These are phyloP conservation scores for Chaetomium tenue DNA, from an alignment of 495 filamentous ascomycete species.

Conservation along the genomic window DNA sequence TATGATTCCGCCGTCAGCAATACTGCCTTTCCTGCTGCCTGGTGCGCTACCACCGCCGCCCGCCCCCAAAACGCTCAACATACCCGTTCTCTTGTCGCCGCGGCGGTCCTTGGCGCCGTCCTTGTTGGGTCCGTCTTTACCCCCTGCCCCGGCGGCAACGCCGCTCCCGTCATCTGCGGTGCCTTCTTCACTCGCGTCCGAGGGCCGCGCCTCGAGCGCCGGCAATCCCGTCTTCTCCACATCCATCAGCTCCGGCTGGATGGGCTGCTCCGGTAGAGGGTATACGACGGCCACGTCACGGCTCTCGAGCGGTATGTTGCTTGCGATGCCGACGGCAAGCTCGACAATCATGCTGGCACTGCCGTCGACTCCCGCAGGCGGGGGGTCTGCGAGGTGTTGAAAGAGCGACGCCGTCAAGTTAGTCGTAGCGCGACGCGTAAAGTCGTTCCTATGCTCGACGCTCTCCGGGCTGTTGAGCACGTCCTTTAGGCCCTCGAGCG, in stretches of 20 bases:
- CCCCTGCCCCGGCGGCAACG: conserved; percentile 20
- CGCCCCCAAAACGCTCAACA: conserved; percentile 36
- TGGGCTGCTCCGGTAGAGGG: conserved; percentile 65
- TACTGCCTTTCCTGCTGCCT: conserved; percentile 43
- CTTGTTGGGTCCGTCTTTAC: conserved; percentile 39
- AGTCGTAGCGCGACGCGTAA: conserved; percentile 66
- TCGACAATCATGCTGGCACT: conserved; percentile 91
- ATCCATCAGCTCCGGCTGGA: conserved; percentile 76
- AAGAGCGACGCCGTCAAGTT: conserved; percentile 68
- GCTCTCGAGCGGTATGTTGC: conserved; percentile 85
- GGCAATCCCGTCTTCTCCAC: conserved; percentile 71
- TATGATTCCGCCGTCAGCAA: conserved; percentile 31
- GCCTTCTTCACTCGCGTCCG: conserved; percentile 43
- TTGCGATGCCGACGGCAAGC: conserved; percentile 79
- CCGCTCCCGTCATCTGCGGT: conserved; percentile 19
- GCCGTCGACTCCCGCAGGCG: conserved; percentile 71
- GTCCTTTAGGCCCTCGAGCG: conserved; percentile 83
- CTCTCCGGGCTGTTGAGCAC: conserved; percentile 63
- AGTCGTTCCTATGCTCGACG: conserved; percentile 58
- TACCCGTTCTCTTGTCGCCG: conserved; percentile 44
- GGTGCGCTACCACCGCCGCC: conserved; percentile 21
- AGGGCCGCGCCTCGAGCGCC: conserved; percentile 57
- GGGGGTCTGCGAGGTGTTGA: conserved; percentile 69
- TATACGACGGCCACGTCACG: conserved; percentile 88
- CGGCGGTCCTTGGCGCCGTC: conserved; percentile 40